These are phyloP conservation scores for Neodidymelliopsis sp. DNA, from an alignment of 2,329 filamentous ascomycete genomes.

Conservation along the genomic window DNA sequence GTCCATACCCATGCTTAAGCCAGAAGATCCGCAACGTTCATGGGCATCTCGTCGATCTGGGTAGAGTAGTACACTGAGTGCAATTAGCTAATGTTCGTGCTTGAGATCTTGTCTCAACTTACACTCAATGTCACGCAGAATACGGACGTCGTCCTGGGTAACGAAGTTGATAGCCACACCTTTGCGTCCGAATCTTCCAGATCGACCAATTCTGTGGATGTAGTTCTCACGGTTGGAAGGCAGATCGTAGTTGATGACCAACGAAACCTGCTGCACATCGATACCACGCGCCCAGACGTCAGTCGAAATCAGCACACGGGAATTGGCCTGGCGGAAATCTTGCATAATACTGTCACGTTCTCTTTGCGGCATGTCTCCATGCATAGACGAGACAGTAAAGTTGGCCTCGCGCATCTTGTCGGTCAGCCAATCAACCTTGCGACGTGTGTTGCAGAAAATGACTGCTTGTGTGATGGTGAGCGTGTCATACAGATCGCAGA, in stretches of 20 bases:
- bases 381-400: conserved; percentile 98
- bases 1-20: conserved; percentile 24
- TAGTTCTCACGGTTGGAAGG: conserved; percentile 99
- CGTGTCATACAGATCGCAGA: conserved; percentile 98
- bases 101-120: conserved; percentile 45
- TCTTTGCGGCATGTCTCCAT: conserved; percentile 98
- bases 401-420: conserved; percentile 99
- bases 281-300: conserved; percentile 99
- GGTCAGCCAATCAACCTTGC: conserved; percentile 99
- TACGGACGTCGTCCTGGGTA: conserved; percentile 96
- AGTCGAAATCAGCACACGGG: conserved; percentile 93
- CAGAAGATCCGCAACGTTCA: conserved; percentile 70
- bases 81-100: conserved; percentile 42
- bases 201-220: conserved; percentile 96
- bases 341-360: conserved; percentile 99
- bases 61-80: conserved; percentile 86
- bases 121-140: conserved; percentile 95
- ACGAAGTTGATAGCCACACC: conserved; percentile 99
- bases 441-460: conserved; percentile 98
- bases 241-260: conserved; percentile 99
- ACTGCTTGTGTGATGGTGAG: conserved; percentile 98
- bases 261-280: conserved; percentile 96
- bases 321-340: conserved; percentile 96
- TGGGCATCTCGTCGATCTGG: conserved; percentile 98
- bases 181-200: conserved; percentile 94